A percentile compares a stretch with the other conserved stretches of the same genome.
Conservation (phyloP, 257 asterid genomes). For the Solanum sparsipilum region DNA sequence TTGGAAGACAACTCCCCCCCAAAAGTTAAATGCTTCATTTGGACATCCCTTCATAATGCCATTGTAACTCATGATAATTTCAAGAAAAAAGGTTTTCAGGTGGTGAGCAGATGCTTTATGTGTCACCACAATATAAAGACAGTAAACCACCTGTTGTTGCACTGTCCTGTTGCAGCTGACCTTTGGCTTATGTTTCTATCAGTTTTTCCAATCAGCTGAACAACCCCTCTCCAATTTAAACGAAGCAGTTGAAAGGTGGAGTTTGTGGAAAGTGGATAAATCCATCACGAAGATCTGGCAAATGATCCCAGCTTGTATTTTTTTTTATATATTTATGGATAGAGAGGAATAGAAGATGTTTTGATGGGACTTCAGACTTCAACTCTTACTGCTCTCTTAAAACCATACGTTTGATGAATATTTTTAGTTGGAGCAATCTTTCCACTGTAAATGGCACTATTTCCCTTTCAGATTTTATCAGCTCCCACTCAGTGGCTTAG, state of each 20-base stretch:
- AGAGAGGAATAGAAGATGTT: background rate
- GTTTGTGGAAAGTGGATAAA: background rate
- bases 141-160: background rate
- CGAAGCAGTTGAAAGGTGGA: background rate
- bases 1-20: background rate
- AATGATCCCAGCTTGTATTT: background rate
- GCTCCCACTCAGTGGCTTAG: background rate
- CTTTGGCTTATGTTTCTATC: background rate
- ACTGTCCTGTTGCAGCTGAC: background rate
- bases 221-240: background rate
- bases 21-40: background rate
- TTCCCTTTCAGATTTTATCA: background rate
- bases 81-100: background rate
- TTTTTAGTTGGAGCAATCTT: background rate
- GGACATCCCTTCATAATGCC: background rate
- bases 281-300: background rate
- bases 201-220: background rate
- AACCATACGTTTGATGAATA: background rate
- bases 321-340: background rate
- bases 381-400: background rate
- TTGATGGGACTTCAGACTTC: background rate
- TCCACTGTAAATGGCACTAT: background rate
- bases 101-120: background rate
- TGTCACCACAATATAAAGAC: background rate
- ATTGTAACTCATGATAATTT: background rate